Evolutionary conservation across 1,139 yeast genomes (phyloP).

Genomic region (Lodderomyces parapsilosis): DNA sequence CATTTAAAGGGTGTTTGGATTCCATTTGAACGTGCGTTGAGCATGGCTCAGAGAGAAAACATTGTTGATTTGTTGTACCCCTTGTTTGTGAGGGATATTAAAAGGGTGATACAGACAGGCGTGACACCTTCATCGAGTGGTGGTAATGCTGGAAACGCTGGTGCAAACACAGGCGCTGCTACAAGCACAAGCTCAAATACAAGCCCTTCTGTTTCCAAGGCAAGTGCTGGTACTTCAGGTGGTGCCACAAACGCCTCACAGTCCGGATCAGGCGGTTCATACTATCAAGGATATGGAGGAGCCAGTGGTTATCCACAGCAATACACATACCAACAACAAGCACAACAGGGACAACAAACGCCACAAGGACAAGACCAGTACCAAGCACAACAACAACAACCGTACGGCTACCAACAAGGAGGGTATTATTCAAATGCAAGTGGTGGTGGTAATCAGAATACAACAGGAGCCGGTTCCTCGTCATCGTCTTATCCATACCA

Average conservation of each 20-base stretch:
- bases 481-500: slow-evolving; percentile 6
- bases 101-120: slow-evolving; percentile 60
- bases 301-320: slow-evolving; percentile 6
- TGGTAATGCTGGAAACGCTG: slow-evolving; percentile 6
- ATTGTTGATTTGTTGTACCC: slow-evolving; percentile 86
- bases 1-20: slow-evolving; percentile 98
- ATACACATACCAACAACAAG: slow-evolving; percentile 12
- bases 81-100: slow-evolving; percentile 82
- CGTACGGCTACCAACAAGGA: slow-evolving; percentile 11
- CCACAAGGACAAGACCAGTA: slow-evolving; percentile 15
- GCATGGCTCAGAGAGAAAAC: slow-evolving; percentile 88
- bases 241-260: not conserved
- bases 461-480: not conserved
- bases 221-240: slow-evolving; percentile 10
- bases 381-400: slow-evolving; percentile 10
- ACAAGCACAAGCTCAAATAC: slow-evolving; percentile 6
- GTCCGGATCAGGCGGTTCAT: slow-evolving; percentile 16
- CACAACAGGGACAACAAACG: slow-evolving; percentile 13
- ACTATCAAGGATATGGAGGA: slow-evolving; percentile 14
- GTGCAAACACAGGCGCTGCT: slow-evolving; percentile 13
- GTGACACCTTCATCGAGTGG: slow-evolving; percentile 36
- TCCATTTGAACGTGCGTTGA: slow-evolving; percentile 89
- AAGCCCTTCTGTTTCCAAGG: slow-evolving; percentile 12
- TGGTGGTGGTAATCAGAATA: not conserved
- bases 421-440: slow-evolving; percentile 3